phyloP scores from a whole-genome alignment of 2,329 filamentous ascomycete species.

The Penicillium psychrosexuale region DNA sequence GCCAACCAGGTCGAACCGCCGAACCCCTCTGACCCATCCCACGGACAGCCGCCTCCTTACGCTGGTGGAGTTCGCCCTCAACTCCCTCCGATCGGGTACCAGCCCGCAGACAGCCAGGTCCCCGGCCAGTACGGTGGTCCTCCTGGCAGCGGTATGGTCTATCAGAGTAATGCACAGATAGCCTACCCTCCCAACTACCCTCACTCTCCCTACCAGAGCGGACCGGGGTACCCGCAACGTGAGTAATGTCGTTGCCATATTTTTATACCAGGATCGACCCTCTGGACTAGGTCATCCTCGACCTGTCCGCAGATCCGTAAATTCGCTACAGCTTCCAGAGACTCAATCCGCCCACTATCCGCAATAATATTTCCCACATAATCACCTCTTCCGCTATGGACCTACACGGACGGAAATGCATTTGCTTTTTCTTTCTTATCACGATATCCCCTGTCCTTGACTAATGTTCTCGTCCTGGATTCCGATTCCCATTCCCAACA shows the following conservation, averaged over 20 bases:
- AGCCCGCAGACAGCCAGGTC: conserved; percentile 54
- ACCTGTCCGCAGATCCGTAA: conserved; percentile 25
- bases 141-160: conserved; percentile 51
- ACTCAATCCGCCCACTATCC: conserved; percentile 37
- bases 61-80: conserved; percentile 58
- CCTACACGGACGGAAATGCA: conserved; percentile 15
- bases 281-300: conserved; percentile 14
- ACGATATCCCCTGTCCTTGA: conserved; percentile 34
- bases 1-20: conserved; percentile 47
- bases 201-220: conserved; percentile 51
- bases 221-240: conserved; percentile 51
- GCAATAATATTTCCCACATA: conserved; percentile 33
- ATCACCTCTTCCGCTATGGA: conserved; percentile 21
- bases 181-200: conserved; percentile 48
- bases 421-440: conserved; percentile 30
- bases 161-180: conserved; percentile 50
- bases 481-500: conserved; percentile 10
- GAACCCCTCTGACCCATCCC: conserved; percentile 48
- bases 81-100: conserved; percentile 72
- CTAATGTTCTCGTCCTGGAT: conserved; percentile 34
- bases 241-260: conserved; percentile 35
- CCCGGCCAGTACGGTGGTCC: conserved; percentile 61
- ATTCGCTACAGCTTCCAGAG: conserved; percentile 33
- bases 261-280: conserved; percentile 20
- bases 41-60: conserved; percentile 45